Conservation (phyloP, 108 stramenopile genomes). For the Discostella stelligeroides region DNA sequence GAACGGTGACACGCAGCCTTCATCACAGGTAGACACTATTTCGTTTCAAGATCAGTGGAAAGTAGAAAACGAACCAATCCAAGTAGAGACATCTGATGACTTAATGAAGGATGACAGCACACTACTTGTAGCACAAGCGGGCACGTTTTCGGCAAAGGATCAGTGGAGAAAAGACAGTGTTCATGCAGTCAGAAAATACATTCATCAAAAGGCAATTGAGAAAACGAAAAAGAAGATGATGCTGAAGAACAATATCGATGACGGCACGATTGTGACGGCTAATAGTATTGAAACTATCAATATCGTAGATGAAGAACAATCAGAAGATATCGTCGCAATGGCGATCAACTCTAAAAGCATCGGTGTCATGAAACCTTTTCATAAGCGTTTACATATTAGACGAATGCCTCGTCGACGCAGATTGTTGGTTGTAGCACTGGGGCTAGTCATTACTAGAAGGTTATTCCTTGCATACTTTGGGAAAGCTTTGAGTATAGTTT, state of each 20-base stretch:
- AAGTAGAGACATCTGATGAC: too few relatives aligned
- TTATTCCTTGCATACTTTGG: conserved; percentile 27
- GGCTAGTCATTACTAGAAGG: conserved; percentile 22
- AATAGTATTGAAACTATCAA: not conserved
- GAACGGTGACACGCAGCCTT: too few relatives aligned
- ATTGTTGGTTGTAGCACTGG: conserved; percentile 19
- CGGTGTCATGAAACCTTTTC: conserved; percentile 12
- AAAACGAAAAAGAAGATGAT: conserved; percentile 25
- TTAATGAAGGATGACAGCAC: not conserved
- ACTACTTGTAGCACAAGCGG: not conserved
- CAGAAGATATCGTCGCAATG: not conserved
- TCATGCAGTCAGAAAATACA: conserved; percentile 28
- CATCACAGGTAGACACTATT: too few relatives aligned
- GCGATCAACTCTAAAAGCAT: not conserved
- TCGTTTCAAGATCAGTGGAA: too few relatives aligned
- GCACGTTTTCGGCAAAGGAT: conserved; percentile 11
- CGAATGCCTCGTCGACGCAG: conserved; percentile 19
- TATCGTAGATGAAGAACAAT: conserved; percentile 7
- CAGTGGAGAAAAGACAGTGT: conserved; percentile 20
- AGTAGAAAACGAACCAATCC: too few relatives aligned
- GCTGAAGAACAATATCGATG: not conserved
- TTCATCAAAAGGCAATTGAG: conserved; percentile 29
- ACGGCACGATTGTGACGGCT: not conserved
- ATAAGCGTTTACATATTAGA: conserved; percentile 8
- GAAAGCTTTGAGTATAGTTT: conserved; percentile 27